phyloP scores from a whole-genome alignment of 2,329 filamentous ascomycete genomes.

The Whalleya microplaca region DNA sequence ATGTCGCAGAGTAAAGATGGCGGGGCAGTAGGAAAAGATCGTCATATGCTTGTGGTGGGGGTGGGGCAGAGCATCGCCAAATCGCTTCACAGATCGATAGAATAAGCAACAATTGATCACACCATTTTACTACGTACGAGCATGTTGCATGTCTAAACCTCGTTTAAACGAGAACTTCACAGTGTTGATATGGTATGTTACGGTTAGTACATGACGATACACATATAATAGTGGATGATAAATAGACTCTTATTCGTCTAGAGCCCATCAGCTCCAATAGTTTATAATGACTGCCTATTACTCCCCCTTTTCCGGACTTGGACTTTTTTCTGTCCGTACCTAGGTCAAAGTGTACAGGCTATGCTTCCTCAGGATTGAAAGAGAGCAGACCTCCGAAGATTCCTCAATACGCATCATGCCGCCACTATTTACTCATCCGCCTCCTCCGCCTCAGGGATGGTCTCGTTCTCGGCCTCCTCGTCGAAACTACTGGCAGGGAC shows the following conservation, averaged over 20 bases:
- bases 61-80: slow-evolving; percentile 10
- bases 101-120: not conserved
- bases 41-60: slow-evolving; percentile 12
- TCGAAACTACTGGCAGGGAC: slow-evolving; percentile 88
- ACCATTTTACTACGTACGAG: not conserved
- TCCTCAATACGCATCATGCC: not conserved
- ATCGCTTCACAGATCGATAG: too few relatives aligned
- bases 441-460: slow-evolving; percentile 54
- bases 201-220: not conserved
- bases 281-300: not conserved
- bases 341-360: not conserved
- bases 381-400: not conserved
- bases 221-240: too few relatives aligned
- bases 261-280: not conserved
- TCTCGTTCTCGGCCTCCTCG: slow-evolving; percentile 78
- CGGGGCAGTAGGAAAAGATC: slow-evolving; percentile 27
- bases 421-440: slow-evolving; percentile 37
- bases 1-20: slow-evolving; percentile 31
- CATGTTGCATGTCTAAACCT: not conserved
- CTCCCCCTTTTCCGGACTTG: not conserved
- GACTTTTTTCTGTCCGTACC: not conserved
- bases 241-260: not conserved
- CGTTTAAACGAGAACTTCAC: not conserved
- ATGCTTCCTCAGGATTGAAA: not conserved
- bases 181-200: not conserved